Evolutionary conservation across 2,329 filamentous ascomycete genomes (phyloP), one percentile per base, ranked within the genome.

Genomic region (Arthrobotrys pseudoclavata): DNA sequence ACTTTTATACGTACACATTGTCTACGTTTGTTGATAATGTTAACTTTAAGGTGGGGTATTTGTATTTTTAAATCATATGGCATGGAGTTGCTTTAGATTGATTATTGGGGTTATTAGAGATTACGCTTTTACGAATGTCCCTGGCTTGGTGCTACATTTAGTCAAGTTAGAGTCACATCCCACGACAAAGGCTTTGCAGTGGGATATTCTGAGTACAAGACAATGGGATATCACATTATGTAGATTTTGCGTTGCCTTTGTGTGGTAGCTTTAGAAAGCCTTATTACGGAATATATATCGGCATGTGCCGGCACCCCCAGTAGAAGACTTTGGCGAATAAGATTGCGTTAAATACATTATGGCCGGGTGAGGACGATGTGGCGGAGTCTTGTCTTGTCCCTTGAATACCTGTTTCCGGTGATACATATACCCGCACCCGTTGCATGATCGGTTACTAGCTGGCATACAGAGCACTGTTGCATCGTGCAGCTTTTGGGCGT

Each of bases 381-480:
- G 52, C 31, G 20, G 52, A 18, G 29, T 37, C 15, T 37, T 22
- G 52, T 22, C 26, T 15, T 57, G 26, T 37, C 29, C 31, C 31
- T 3, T 26, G 42, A 20, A 9, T 7, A n/a, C 18, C 10, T 31
- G 52, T 57, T 29, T 37, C 29, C 31, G 52, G 52, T 37, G 52
- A 29, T 34, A 57, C 52, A 57, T 37, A 57, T 57, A 18, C 52
- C 52, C 31, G 52, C 52, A 57, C 29, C n/a, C n/a, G 29, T 20
- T 57, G 52, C 52, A 57, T 57, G 52, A 57, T 57, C 52, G 52
- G 52, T 57, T 57, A 57, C 22, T 29, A 57, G 29, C 18, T 57
- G 52, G 42, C 15, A 45, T 18, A 20, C 42, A 12, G 10, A 37
- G 37, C 10, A 40, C 13, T 40, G 3, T 10, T 37, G 52, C 52